A percentile compares a stretch with the other conserved stretches of the same genome.
Conservation (phyloP, 495 filamentous ascomycete genomes). For the Aspergillus ostianus region DNA sequence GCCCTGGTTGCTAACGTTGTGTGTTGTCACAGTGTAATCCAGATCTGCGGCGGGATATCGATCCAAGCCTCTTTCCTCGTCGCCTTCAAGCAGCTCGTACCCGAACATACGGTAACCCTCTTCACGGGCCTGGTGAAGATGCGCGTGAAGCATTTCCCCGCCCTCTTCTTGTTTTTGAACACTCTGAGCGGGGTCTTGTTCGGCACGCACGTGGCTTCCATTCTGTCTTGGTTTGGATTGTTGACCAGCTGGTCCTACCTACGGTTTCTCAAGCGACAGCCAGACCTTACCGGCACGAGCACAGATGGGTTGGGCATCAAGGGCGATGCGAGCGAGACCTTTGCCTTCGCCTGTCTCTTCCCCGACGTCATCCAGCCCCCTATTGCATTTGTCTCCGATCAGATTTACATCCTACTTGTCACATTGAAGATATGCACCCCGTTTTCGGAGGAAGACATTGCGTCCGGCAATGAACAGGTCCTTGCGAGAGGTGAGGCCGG, state of each 20-base stretch:
- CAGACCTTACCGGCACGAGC: conserved; percentile 53
- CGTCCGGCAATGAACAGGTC: conserved; percentile 72
- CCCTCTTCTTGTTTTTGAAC: conserved; percentile 80
- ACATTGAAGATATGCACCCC: conserved; percentile 74
- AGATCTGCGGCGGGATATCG: conserved; percentile 83
- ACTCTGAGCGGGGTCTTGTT: conserved; percentile 74
- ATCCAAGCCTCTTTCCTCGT: conserved; percentile 94
- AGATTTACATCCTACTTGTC: conserved; percentile 72
- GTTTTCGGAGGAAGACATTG: conserved; percentile 82
- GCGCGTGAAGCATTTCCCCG: conserved; percentile 90
- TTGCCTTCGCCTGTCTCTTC: conserved; percentile 93
- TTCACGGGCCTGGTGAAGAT: conserved; percentile 84
- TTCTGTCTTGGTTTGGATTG: conserved; percentile 80
- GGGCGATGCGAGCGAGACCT: conserved; percentile 93
- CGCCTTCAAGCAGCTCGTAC: conserved; percentile 96
- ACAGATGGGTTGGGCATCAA: conserved; percentile 53
- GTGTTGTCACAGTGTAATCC: conserved; percentile 49
- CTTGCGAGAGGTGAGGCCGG: conserved; percentile 66
- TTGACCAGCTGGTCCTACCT: conserved; percentile 92
- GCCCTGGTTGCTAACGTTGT: conserved; percentile 36
- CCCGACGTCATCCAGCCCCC: conserved; percentile 80
- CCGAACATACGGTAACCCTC: conserved; percentile 95
- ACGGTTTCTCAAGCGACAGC: conserved; percentile 88
- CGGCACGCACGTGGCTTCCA: conserved; percentile 78
- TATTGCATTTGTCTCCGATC: conserved; percentile 68